Base-by-base conservation (phyloP, 2,329 filamentous ascomycete species). In the Sporothrix luriei region DNA sequence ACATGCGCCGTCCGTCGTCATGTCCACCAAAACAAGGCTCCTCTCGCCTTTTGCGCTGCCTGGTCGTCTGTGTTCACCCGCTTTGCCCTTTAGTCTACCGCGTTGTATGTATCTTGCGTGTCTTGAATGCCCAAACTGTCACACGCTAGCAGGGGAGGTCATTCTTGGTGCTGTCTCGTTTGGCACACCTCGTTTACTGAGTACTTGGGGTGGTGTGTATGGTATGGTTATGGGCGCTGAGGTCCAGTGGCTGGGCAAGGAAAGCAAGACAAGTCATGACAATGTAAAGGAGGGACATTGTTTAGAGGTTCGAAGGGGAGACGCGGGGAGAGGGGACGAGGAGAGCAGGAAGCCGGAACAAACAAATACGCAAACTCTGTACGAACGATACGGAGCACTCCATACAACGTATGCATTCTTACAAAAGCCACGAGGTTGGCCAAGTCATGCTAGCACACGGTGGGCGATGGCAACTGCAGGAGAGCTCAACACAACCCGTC, bases 11-110 rank as follows among this genome's bases (percentile, higher is more conserved):
- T 26, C 54, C 26, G 38, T 46, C 9, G 9, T n/a, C n/a, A n/a
- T n/a, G n/a, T 26, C 51, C 51, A 26, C 51, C 52, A 59, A 38
- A 43, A 24, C 55, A 43, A 59, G 55, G 55, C 55, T 40, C 29
- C 52, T 49, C 21, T 21, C 26, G 51, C 11, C 40, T 43, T 9
- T 16, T 16, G 14, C 4, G 40, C 40, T 43, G 40, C 40, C 40
- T 43, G 40, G 51, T 13, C 14, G 40, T 43, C 40, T 14, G 40
- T 43, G 11, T 43, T 43, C 14, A 11, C 14, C 40, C 40, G 40
- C 46, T 19, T 0, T 48, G 46, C 14, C 16, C 14, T 19, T 48
- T 48, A 7, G 46, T 7, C 2, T 4, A 3, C 29, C 21, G 55
- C 40, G 29, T 21, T 49, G 48, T 49, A 1, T 49, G 48, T 21